Conservation (phyloP, 257 asterid species). For the Solanum phureja region DNA sequence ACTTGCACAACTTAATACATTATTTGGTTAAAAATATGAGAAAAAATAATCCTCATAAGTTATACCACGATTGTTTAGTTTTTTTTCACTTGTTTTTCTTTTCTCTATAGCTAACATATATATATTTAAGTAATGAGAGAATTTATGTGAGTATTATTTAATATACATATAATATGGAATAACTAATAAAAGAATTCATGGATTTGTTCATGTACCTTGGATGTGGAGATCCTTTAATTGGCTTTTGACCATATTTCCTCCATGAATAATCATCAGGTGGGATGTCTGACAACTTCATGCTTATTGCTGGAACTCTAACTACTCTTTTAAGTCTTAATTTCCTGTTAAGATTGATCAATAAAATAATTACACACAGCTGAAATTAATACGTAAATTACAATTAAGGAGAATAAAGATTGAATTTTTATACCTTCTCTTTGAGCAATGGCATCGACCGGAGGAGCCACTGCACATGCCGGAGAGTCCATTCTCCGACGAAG, state of each 20-base stretch:
- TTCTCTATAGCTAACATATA: too few species aligned
- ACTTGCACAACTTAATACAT: background rate
- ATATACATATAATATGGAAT: background rate
- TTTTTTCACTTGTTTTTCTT: too few species aligned
- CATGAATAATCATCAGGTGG: constrained; percentile 97
- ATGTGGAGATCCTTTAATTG: constrained; percentile 97
- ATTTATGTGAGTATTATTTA: too few species aligned
- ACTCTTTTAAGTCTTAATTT: constrained; percentile 56
- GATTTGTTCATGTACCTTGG: constrained; percentile 53
- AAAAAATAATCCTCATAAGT: background rate
- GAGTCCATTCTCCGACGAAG: constrained; percentile 44
- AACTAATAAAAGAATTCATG: background rate
- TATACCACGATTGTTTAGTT: too few species aligned
- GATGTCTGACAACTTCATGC: constrained; percentile 85
- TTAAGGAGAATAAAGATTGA: background rate
- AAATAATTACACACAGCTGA: background rate
- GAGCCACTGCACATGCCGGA: constrained; percentile 75
- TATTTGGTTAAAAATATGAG: background rate
- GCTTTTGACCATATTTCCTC: constrained; percentile 98
- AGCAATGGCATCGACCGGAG: constrained; percentile 72
- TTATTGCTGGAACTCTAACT: constrained; percentile 76
- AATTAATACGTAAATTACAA: background rate
- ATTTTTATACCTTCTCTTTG: constrained; percentile 52
- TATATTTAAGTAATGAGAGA: background rate
- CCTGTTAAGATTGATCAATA: constrained; percentile 14